Evolutionary conservation across 345 rosid genomes (phyloP), one percentile per base, ranked within the genome.

Genomic region (Hibiscus trionum): DNA sequence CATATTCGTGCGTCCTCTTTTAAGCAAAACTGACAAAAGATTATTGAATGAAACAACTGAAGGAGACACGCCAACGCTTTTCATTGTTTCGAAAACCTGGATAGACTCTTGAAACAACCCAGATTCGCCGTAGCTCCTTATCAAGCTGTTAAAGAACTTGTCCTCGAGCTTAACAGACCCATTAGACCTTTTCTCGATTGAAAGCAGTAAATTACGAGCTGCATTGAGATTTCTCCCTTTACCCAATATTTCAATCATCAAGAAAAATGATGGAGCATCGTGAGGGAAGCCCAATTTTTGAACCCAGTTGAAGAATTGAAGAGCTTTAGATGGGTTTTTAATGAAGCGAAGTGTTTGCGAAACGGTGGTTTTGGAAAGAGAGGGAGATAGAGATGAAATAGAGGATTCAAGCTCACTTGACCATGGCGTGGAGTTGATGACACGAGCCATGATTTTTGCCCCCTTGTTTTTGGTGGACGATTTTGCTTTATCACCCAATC

Each of bases 151-250:
- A 71, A 88, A 92, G 83, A 78, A 88, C 77, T 79, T 85, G 71
- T 90, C 95, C 49, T 86, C 74, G 4, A 89, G 83, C 78, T 80
- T 88, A 3, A 88, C 84, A 72, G 57, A 71, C 7, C 92, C 93
- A 58, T 70, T 78, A 11, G 95, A 87, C 80, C 85, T 80, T 66
- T 42, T 88, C 80, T 78, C 86, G 24, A 90, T 90, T 0, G 95
- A 90, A 70, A 85, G 82, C 47, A 90, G 61, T 69, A 93, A 88
- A 77, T 93, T 90, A 21, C 96, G 90, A 19, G 96, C 96, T 0
- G 73, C 47, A 66, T 93, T 87, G 70, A 93, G 91, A 60, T 83
- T 84, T 21, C 96, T 83, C 33, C 82, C 74, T 61, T 76, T 86
- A 31, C 93, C 90, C 44, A 90, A 72, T 71, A 86, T 81, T 78